Evolutionary conservation across 1,284 basidiomycete species (phyloP).

Genomic region (Irpex sp.): DNA sequence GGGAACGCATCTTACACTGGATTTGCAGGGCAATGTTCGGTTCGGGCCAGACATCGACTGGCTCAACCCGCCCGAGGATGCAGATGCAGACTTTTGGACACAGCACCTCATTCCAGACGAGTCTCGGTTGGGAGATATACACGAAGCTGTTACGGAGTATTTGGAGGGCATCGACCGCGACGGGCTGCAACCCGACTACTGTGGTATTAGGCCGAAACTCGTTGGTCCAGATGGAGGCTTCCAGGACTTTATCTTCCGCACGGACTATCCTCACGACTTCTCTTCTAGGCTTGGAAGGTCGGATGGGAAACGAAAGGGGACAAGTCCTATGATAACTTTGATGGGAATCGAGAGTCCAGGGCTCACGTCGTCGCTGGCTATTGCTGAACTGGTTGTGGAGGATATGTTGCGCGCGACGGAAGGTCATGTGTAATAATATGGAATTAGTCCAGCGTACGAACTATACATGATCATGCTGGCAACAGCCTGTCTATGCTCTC

Average conservation of each 20-base stretch:
- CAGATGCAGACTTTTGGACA: conserved; percentile 74
- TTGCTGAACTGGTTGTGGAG: conserved; percentile 70
- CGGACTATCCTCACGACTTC: conserved; percentile 40
- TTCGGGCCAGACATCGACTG: conserved; percentile 96
- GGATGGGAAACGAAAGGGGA: conserved; percentile 10
- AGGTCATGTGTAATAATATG: conserved; percentile 14
- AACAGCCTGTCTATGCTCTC: conserved; percentile 28
- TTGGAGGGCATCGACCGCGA: conserved; percentile 67
- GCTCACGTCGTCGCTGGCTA: conserved; percentile 69
- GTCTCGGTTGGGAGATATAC: conserved; percentile 62
- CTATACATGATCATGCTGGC: not conserved
- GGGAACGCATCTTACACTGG: conserved; percentile 89
- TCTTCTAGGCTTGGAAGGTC: conserved; percentile 14
- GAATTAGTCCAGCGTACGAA: not conserved
- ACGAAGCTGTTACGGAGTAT: conserved; percentile 66
- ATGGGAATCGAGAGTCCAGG: conserved; percentile 80
- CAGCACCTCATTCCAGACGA: conserved; percentile 66
- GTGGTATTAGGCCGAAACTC: conserved; percentile 90
- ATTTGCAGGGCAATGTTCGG: conserved; percentile 82
- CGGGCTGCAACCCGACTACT: conserved; percentile 84
- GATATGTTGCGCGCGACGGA: conserved; percentile 39
- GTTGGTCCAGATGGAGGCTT: conserved; percentile 74
- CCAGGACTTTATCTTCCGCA: conserved; percentile 78
- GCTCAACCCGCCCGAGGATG: conserved; percentile 56
- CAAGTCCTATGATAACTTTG: conserved; percentile 67